Percentiles rank a stretch among this genome's conserved stretches.
Conservation (phyloP, 2,329 filamentous ascomycete genomes). For the Botrytis cinerea region DNA sequence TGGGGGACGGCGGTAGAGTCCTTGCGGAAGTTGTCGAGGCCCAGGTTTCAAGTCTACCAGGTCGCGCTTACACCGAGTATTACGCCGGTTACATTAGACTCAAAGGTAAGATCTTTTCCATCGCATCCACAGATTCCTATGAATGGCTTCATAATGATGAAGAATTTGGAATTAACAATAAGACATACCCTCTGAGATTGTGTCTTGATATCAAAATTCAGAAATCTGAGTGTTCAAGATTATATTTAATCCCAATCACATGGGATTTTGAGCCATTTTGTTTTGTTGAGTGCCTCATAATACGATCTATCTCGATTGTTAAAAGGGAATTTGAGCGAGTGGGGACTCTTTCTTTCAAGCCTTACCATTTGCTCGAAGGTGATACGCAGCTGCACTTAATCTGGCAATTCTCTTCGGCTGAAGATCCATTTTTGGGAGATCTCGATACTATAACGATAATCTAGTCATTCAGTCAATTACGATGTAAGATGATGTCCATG, state of each 20-base stretch:
- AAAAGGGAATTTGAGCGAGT: neutral
- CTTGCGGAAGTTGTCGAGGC: neutral
- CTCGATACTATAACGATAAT: neutral
- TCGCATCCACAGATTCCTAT: neutral
- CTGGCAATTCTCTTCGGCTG: neutral
- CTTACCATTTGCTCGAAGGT: fast-evolving
- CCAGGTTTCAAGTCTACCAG: neutral
- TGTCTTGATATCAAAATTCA: neutral
- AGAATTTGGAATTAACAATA: too few species aligned
- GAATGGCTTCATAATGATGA: neutral
- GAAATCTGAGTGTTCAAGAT: neutral
- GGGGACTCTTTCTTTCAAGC: neutral
- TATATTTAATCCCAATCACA: neutral
- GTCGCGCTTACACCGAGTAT: neutral
- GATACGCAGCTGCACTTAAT: neutral
- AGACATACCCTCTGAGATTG: too few species aligned
- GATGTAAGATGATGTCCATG: too few species aligned
- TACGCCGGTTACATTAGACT: neutral
- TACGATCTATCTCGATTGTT: neutral
- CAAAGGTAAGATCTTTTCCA: neutral
- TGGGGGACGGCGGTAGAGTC: neutral
- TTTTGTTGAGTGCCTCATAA: neutral
- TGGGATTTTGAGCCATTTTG: too few species aligned
- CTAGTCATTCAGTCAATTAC: neutral
- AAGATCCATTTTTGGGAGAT: neutral